Evolutionary conservation across 805 yeast genomes (phyloP).

Genomic region (Nakazawaea molendinolei): DNA sequence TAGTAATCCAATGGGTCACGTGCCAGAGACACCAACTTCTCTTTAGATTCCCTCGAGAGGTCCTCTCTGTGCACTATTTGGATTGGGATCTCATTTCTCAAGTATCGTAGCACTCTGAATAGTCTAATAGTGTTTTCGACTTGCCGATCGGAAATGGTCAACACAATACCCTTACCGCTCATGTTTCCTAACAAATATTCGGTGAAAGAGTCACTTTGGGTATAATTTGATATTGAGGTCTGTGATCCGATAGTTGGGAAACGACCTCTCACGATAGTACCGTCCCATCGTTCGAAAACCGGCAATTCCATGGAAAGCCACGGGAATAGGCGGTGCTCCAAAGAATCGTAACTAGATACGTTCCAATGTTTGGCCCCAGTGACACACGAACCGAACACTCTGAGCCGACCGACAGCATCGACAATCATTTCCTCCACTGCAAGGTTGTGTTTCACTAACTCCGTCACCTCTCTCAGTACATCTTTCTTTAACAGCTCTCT

Average conservation of each 20-base stretch:
- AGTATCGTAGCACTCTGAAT: conserved; percentile 40
- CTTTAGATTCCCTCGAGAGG: conserved; percentile 26
- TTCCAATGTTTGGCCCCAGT: conserved; percentile 12
- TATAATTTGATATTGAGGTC: too few species aligned
- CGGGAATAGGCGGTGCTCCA: conserved; percentile 23
- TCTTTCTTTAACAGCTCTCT: conserved; percentile 1
- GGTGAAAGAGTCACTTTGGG: conserved; percentile 20
- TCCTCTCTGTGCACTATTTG: conserved; percentile 40
- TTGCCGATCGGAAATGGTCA: conserved; percentile 41
- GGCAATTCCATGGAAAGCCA: conserved; percentile 18
- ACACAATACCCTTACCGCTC: conserved; percentile 47
- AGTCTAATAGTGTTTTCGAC: conserved; percentile 40
- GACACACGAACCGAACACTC: conserved; percentile 28
- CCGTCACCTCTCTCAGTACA: conserved; percentile 12
- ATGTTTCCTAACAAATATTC: conserved; percentile 22
- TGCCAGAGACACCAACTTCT: conserved; percentile 28
- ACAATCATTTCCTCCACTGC: conserved; percentile 24
- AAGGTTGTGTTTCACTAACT: conserved; percentile 16
- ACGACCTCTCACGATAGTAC: conserved; percentile 1
- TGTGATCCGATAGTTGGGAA: too few species aligned
- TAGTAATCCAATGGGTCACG: too few species aligned
- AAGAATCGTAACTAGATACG: conserved; percentile 1
- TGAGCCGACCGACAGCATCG: conserved; percentile 23
- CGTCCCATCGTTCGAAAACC: conserved; percentile 7
- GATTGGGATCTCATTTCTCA: conserved; percentile 43